Conservation (phyloP, 2,329 filamentous ascomycete genomes). For the Didymella pomorum region DNA sequence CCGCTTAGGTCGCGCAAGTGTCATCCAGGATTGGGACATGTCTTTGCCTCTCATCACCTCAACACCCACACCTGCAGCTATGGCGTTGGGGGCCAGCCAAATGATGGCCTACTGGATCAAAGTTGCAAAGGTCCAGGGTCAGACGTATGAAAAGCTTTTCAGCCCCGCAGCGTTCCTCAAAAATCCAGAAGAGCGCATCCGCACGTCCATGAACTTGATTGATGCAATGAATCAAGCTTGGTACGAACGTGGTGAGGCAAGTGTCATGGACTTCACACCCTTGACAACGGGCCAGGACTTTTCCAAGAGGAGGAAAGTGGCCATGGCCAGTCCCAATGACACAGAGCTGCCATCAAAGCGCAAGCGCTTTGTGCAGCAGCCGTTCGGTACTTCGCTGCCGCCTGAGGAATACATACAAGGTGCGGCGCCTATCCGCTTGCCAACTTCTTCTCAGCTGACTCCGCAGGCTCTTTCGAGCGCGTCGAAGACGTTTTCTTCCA, state of each 20-base stretch:
- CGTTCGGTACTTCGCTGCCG: slow-evolving; percentile 4
- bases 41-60: slow-evolving; percentile 34
- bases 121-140: slow-evolving; percentile 45
- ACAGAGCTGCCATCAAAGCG: slow-evolving; percentile 38
- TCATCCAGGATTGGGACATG: slow-evolving; percentile 53
- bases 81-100: slow-evolving; percentile 23
- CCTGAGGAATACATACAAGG: slow-evolving; percentile 25
- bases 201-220: slow-evolving; percentile 38
- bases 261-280: slow-evolving; percentile 18
- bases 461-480: slow-evolving; percentile 24
- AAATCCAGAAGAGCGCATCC: slow-evolving; percentile 36
- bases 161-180: slow-evolving; percentile 46
- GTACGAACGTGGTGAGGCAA: slow-evolving; percentile 40
- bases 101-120: slow-evolving; percentile 48
- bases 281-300: neutral
- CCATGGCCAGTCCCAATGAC: slow-evolving; percentile 29
- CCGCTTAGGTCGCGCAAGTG: slow-evolving; percentile 47
- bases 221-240: slow-evolving; percentile 39
- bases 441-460: neutral
- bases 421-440: slow-evolving; percentile 1
- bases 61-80: slow-evolving; percentile 8
- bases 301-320: slow-evolving; percentile 13
- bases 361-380: slow-evolving; percentile 21
- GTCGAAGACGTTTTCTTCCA: slow-evolving; percentile 46
- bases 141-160: slow-evolving; percentile 49